phyloP scores from a whole-genome alignment of 2,329 filamentous ascomycete species.

The Clarireedia monteithiana region DNA sequence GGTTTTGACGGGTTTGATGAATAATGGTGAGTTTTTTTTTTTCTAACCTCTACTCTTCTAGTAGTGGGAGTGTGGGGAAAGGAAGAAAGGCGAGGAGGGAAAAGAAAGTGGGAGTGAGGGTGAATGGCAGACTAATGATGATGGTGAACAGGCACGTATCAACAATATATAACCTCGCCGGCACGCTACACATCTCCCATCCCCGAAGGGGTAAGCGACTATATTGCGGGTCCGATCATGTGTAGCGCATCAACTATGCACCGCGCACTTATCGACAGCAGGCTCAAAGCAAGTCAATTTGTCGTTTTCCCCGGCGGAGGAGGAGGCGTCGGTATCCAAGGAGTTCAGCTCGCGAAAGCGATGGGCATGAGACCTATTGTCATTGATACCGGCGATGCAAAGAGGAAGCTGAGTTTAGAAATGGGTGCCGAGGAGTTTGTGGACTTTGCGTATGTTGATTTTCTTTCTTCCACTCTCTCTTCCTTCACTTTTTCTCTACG shows the following conservation, averaged over 20 bases:
- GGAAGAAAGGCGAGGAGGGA: no score
- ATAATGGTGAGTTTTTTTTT: no score
- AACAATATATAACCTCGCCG: slow-evolving; percentile 50
- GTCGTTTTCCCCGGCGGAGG: slow-evolving; percentile 22
- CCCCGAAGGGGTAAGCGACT: slow-evolving; percentile 46
- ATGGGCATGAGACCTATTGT: slow-evolving; percentile 21
- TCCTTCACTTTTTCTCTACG: no score
- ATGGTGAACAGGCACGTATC: slow-evolving; percentile 39
- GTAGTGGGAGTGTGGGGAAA: no score
- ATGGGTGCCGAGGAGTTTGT: slow-evolving; percentile 17
- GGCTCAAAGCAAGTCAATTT: slow-evolving; percentile 10
- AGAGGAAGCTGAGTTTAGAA: slow-evolving; percentile 17
- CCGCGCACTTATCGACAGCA: no score
- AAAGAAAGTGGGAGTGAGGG: no score
- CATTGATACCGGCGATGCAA: slow-evolving; percentile 20
- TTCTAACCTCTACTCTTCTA: no score
- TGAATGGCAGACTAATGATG: no score
- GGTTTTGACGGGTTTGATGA: no score
- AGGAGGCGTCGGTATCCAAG: slow-evolving; percentile 24
- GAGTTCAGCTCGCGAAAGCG: slow-evolving; percentile 22
- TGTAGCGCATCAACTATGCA: no score
- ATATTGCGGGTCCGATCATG: slow-evolving; percentile 16
- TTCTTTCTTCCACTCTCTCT: no score
- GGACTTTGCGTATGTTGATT: no score
- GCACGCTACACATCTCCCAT: slow-evolving; percentile 39